Evolutionary conservation across 2,329 filamentous ascomycete species (phyloP).

Genomic region (Cladosporium sphaerospermum): DNA sequence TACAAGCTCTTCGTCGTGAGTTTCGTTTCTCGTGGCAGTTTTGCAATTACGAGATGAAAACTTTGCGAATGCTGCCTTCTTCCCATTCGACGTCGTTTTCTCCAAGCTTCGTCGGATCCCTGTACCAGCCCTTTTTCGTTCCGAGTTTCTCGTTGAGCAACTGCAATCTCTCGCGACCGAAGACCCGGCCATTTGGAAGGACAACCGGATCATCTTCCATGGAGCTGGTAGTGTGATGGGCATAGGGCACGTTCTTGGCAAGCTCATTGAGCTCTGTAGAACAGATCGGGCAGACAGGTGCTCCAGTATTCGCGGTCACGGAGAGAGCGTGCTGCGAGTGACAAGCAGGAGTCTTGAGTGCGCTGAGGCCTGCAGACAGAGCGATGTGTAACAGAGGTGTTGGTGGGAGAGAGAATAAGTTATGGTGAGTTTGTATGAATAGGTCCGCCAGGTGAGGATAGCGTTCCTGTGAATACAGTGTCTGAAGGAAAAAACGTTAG

Average conservation of each 20-base stretch:
- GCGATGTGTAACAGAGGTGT: slow-evolving; percentile 85
- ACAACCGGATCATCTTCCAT: slow-evolving; percentile 83
- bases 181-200: slow-evolving; percentile 80
- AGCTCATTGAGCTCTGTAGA: slow-evolving; percentile 91
- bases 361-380: slow-evolving; percentile 82
- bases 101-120: slow-evolving; percentile 63
- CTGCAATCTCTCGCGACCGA: slow-evolving; percentile 67
- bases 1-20: too few species aligned
- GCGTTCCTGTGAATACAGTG: slow-evolving; percentile 65
- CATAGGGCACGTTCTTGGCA: slow-evolving; percentile 82
- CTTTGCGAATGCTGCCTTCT: slow-evolving; percentile 65
- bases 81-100: slow-evolving; percentile 56
- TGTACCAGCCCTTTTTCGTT: slow-evolving; percentile 58
- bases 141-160: slow-evolving; percentile 76
- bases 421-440: slow-evolving; percentile 82
- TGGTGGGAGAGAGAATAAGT: slow-evolving; percentile 72
- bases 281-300: slow-evolving; percentile 89
- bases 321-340: slow-evolving; percentile 60
- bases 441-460: slow-evolving; percentile 72
- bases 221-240: slow-evolving; percentile 88
- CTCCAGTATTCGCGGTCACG: slow-evolving; percentile 55
- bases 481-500: slow-evolving; percentile 37
- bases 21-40: too few species aligned
- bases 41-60: slow-evolving; percentile 69
- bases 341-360: slow-evolving; percentile 91